Percentiles rank a stretch among this genome's conserved stretches.
These are phyloP conservation scores for Penicillium flavigenum DNA, from an alignment of 495 filamentous ascomycete species.

Conservation along the genomic window DNA sequence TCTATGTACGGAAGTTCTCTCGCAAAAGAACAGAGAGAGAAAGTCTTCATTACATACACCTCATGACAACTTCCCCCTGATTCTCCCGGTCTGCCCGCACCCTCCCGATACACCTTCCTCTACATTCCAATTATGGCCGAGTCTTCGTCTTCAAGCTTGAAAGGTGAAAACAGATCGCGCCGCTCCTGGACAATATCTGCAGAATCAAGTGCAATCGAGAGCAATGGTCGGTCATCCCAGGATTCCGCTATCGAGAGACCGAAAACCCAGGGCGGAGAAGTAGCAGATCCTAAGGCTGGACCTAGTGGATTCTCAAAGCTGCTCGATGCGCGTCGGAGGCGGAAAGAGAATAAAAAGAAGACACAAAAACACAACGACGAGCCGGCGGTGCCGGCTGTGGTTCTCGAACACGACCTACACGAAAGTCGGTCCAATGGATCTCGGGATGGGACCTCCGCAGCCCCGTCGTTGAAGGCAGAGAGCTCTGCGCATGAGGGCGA, in stretches of 20 bases:
- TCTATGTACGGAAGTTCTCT: neutral
- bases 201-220: conserved; percentile 37
- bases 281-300: conserved; percentile 35
- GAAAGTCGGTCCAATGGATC: conserved; percentile 31
- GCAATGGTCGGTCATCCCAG: conserved; percentile 46
- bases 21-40: neutral
- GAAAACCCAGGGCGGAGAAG: conserved; percentile 43
- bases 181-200: conserved; percentile 37
- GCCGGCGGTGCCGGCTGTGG: conserved; percentile 22
- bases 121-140: conserved; percentile 30
- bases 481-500: conserved; percentile 29
- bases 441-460: conserved; percentile 24
- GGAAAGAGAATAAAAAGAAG: conserved; percentile 44
- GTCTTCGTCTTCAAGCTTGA: conserved; percentile 33
- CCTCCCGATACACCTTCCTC: conserved; percentile 8
- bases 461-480: conserved; percentile 34
- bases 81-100: conserved; percentile 6
- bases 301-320: conserved; percentile 54
- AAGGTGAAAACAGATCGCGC: conserved; percentile 24
- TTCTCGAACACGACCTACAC: conserved; percentile 25
- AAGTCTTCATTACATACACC: neutral
- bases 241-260: conserved; percentile 45
- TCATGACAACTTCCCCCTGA: neutral
- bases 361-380: conserved; percentile 34
- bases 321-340: conserved; percentile 47